Percentiles rank a stretch among this genome's conserved stretches.
phyloP scores from a whole-genome alignment of 257 asterid species.

The Solanum pinnatisectum region DNA sequence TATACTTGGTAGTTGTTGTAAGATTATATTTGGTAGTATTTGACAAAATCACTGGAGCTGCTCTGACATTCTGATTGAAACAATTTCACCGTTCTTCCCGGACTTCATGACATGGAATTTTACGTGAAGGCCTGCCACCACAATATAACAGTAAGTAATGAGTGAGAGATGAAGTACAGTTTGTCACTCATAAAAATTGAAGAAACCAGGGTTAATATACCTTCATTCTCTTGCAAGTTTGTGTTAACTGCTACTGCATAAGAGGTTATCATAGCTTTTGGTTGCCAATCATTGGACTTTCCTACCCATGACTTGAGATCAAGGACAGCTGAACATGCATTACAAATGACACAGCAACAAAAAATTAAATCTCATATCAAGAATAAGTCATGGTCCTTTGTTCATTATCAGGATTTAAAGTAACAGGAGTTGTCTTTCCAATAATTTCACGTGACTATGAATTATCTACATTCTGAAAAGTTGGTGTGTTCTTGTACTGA shows the following conservation, averaged over 20 bases:
- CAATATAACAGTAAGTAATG: background rate
- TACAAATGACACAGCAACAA: background rate
- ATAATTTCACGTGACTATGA: background rate
- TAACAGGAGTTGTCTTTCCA: background rate
- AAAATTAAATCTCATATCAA: background rate
- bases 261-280: slow-evolving; percentile 63
- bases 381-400: background rate
- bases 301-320: slow-evolving; percentile 80
- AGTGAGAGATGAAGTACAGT: background rate
- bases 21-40: background rate
- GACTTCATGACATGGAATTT: slow-evolving; percentile 74
- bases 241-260: slow-evolving; percentile 85
- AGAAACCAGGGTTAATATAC: slow-evolving; percentile 20
- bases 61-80: slow-evolving; percentile 78
- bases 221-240: slow-evolving; percentile 85
- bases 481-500: background rate
- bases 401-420: background rate
- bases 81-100: slow-evolving; percentile 70
- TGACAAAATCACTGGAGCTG: slow-evolving; percentile 30
- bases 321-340: slow-evolving; percentile 43
- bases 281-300: slow-evolving; percentile 71
- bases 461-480: background rate
- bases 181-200: background rate
- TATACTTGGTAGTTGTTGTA: background rate
- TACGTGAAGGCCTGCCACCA: slow-evolving; percentile 60